Conservation (phyloP, 2,329 filamentous ascomycete species). For the Leptographium wingfieldii region DNA sequence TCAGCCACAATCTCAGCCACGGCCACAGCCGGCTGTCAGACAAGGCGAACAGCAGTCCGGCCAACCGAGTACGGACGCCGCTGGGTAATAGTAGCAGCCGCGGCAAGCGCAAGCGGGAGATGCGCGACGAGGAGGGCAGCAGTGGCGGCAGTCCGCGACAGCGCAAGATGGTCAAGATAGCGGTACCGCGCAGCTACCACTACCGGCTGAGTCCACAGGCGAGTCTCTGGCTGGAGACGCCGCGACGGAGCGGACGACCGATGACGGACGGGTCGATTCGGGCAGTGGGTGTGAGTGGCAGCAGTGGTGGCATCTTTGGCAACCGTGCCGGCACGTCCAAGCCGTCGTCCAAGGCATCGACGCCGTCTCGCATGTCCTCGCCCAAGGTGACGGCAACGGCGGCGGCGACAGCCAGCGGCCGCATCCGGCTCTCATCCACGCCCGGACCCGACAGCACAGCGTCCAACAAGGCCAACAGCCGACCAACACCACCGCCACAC, state of each 20-base stretch:
- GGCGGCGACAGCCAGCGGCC: neutral
- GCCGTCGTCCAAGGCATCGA: neutral
- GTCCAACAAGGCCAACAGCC: too few relatives aligned
- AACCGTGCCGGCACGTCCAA: neutral
- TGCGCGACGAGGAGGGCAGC: constrained; percentile 9
- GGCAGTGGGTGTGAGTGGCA: neutral
- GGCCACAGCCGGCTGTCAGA: neutral
- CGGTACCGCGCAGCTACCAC: constrained; percentile 7
- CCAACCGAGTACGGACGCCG: neutral
- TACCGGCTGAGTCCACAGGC: constrained; percentile 8
- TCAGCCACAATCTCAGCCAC: neutral
- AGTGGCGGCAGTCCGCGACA: constrained; percentile 1
- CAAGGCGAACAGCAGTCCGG: too few relatives aligned
- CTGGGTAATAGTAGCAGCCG: neutral
- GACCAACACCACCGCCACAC: neutral
- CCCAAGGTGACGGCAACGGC: neutral
- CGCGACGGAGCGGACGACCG: neutral
- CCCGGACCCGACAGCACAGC: neutral
- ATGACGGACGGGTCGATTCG: neutral
- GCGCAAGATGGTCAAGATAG: constrained; percentile 16
- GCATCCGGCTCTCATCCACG: neutral
- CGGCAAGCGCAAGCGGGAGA: constrained; percentile 19
- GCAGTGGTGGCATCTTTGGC: neutral
- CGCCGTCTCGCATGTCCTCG: neutral
- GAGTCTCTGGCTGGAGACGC: constrained; percentile 9